Percentiles rank a stretch among this genome's conserved stretches.
These are phyloP conservation scores for Amylocystis lapponica DNA, from an alignment of 768 basidiomycete genomes.

Conservation along the genomic window DNA sequence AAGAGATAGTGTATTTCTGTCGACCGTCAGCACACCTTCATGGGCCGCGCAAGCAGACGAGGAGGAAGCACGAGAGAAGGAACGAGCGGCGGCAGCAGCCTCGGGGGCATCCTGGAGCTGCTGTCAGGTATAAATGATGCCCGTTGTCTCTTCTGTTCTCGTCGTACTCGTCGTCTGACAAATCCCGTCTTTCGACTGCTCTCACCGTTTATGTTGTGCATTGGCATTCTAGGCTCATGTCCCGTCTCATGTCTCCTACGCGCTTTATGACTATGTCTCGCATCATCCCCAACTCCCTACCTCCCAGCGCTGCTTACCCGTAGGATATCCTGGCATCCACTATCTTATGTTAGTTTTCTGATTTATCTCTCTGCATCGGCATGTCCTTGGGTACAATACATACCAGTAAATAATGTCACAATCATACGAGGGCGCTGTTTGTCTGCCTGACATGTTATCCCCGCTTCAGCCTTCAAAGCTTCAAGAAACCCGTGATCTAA, in stretches of 20 bases:
- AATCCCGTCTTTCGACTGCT: too few relatives aligned
- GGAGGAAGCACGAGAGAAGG: slow-evolving; percentile 63
- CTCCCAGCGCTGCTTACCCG: background rate
- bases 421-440: too few relatives aligned
- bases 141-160: background rate
- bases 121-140: slow-evolving; percentile 42
- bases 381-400: too few relatives aligned
- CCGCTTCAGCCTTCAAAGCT: too few relatives aligned
- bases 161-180: background rate
- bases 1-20: slow-evolving; percentile 79
- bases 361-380: too few relatives aligned
- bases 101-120: slow-evolving; percentile 61
- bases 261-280: background rate
- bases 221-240: too few relatives aligned
- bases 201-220: too few relatives aligned
- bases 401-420: too few relatives aligned
- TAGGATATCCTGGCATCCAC: background rate
- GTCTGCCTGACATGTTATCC: too few relatives aligned
- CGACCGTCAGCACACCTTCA: slow-evolving; percentile 53
- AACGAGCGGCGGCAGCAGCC: slow-evolving; percentile 34
- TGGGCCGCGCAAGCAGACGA: slow-evolving; percentile 81
- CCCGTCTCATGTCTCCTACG: background rate
- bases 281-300: background rate
- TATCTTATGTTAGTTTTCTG: slow-evolving; percentile 6
- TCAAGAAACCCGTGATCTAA: too few relatives aligned